Conservation (phyloP, 495 filamentous ascomycete species). For the Amniculicola lignicola region DNA sequence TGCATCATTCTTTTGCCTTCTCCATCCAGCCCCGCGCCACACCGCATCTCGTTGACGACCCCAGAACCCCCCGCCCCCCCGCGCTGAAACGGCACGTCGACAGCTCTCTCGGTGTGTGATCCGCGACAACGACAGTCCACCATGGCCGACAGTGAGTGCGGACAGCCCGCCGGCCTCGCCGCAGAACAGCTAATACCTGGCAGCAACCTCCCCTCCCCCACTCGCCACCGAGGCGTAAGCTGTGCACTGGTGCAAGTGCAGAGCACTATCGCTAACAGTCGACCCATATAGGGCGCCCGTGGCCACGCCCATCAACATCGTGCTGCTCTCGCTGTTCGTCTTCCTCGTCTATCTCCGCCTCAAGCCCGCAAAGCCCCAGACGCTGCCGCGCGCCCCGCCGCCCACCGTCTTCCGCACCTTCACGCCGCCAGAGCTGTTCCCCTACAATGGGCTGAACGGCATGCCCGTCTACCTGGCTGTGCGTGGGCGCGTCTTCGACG, state of each 20-base stretch:
- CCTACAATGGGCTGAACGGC: conserved; percentile 78
- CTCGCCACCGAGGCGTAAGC: conserved; percentile 35
- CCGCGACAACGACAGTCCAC: conserved; percentile 22
- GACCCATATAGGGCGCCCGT: conserved; percentile 20
- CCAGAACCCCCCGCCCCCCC: no score
- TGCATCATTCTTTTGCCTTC: not conserved
- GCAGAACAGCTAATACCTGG: not conserved
- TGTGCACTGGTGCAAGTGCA: not conserved
- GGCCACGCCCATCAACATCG: conserved; percentile 35
- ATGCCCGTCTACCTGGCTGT: conserved; percentile 81
- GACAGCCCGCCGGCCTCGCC: not conserved
- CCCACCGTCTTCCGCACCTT: conserved; percentile 86
- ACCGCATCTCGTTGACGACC: not conserved
- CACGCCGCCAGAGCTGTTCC: conserved; percentile 76
- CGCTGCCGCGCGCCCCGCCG: conserved; percentile 66
- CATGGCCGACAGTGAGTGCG: conserved; percentile 33
- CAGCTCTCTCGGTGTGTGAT: no score
- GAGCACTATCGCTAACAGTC: conserved; percentile 48
- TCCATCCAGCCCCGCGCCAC: not conserved
- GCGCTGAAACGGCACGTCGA: no score
- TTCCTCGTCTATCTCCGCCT: conserved; percentile 34
- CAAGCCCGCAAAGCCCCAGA: conserved; percentile 41
- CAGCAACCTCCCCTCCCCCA: conserved; percentile 24
- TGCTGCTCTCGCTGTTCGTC: conserved; percentile 18
- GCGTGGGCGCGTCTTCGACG: conserved; percentile 82